Evolutionary conservation across 192 early-diverging fungal species (phyloP), one percentile per base, ranked within the genome.

Genomic region (Coemansia sp.): DNA sequence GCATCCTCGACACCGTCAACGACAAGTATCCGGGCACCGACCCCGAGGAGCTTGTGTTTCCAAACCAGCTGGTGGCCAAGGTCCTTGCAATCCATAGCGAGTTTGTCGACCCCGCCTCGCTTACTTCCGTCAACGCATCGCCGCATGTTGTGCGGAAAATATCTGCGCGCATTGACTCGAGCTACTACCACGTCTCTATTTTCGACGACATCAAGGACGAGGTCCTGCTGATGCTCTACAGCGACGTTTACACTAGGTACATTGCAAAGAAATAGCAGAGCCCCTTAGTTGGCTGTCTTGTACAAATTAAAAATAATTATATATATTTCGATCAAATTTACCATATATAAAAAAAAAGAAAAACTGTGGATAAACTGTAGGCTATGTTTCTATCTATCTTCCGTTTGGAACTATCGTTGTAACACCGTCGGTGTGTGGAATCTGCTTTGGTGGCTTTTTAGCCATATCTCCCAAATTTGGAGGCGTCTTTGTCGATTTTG

Each of bases 181-280:
- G 67, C 0, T 40, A 67, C 6, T 58, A 58, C 10, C 54, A 58
- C 1, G 19, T 79, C 26, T 67, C 68, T 3, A 12, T 79, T 11
- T 64, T 83, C 18, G 81, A 83, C 49, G 72, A 77, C 47, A 56
- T 77, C 19, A 77, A 75, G 48, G 41, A 70, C 37, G 81, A 83
- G 26, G 81, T 83, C 11, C 45, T 83, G 15, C 64, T 72, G 32
- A 83, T 83, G 81, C 75, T 83, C 4, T 83, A 83, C 67, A 73
- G 56, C 2, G 76, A 77, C 49, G 75, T 83, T 21, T 83, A 72
- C 61, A 68, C 75, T 6, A 57, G 75, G 38, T 83, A 69, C 52
- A 68, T 72, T 56, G 54, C 62, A 41, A 70, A 67, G n/a, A 32
- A 32, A 32, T 32, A 32, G 32, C 32, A 32, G 32, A 1, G 32